Base-by-base conservation (phyloP, 2,329 filamentous ascomycete species). In the Neoascochyta sp. region DNA sequence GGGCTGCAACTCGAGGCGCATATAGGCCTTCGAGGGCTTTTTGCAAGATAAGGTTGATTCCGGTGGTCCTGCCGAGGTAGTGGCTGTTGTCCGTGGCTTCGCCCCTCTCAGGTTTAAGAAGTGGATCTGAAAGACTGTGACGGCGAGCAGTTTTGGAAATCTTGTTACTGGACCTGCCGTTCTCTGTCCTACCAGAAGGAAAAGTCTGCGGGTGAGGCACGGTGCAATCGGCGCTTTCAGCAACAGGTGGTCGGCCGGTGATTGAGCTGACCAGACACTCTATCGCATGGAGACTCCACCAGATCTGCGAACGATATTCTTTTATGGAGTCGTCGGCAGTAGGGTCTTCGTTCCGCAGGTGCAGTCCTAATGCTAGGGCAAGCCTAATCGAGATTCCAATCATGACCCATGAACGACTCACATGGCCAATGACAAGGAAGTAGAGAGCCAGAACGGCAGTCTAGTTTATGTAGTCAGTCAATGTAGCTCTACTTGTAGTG, bases 271-370 rank as follows among this genome's bases (percentile, higher is more conserved):
- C 41, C 3, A 64, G 38, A 16, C 57, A 54, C 29, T 68, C 65
- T 16, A 64, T 41, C 3, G 50, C 52, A 36, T 60, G 60, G 12
- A 67, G 29, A 23, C 56, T 57, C 60, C 63, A 65, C 65, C 65
- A 68, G 7, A 57, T 54, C 7, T 54, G 56, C 10, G 53, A 37
- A n/a, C 59, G 32, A 4, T 53, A 46, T 34, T 67, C 63, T 35
- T 55, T 63, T 13, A 46, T 43, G 1, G 35, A 24, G 4, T 45
- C 33, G 8, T 47, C 23, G 5, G 49, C 27, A 5, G 39, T 41
- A 4, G 43, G 45, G 16, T 55, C 52, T 18, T 59, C 48, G 23
- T 66, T 66, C 3, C 57, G 50, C 12, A 67, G 27, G 27, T 67
- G 62, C 9, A 68, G 41, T 7, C 63, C 64, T 1, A 65, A 50